These are phyloP conservation scores for Ballota nigra DNA, from an alignment of 257 asterid species.

Conservation along the genomic window DNA sequence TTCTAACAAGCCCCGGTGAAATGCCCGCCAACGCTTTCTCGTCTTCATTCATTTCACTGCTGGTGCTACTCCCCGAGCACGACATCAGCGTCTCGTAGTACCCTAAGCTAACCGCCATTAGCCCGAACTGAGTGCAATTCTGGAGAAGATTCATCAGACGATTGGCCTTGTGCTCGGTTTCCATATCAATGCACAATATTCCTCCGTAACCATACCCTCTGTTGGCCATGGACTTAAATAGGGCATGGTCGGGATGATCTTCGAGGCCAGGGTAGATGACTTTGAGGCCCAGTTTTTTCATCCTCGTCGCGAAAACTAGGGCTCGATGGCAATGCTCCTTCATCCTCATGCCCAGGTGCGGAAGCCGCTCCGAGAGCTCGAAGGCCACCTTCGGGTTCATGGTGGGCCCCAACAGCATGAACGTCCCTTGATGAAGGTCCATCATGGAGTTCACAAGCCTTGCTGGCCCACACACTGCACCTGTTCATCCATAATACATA, in stretches of 20 bases:
- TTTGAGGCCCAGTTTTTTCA: conserved; percentile 67
- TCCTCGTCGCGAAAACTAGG: conserved; percentile 53
- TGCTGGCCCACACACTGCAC: conserved; percentile 91
- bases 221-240: conserved; percentile 53
- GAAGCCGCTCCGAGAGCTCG: conserved; percentile 78
- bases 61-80: conserved; percentile 92
- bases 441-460: conserved; percentile 85
- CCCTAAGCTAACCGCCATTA: conserved; percentile 93
- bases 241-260: conserved; percentile 67
- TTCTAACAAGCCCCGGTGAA: conserved; percentile 76
- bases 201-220: conserved; percentile 87
- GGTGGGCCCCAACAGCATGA: conserved; percentile 92
- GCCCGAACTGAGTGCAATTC: conserved; percentile 71
- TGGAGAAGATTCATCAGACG: conserved; percentile 70
- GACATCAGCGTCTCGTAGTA: conserved; percentile 94
- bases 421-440: conserved; percentile 87
- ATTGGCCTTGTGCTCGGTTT: conserved; percentile 77
- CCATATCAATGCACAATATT: conserved; percentile 78
- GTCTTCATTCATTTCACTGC: conserved; percentile 71
- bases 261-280: conserved; percentile 85
- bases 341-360: conserved; percentile 79
- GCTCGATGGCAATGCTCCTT: conserved; percentile 89
- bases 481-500: conserved; percentile 26
- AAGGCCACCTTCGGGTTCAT: conserved; percentile 91
- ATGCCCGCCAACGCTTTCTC: conserved; percentile 83